phyloP scores from a whole-genome alignment of 2,329 filamentous ascomycete species.

The Calonectria honghensis region DNA sequence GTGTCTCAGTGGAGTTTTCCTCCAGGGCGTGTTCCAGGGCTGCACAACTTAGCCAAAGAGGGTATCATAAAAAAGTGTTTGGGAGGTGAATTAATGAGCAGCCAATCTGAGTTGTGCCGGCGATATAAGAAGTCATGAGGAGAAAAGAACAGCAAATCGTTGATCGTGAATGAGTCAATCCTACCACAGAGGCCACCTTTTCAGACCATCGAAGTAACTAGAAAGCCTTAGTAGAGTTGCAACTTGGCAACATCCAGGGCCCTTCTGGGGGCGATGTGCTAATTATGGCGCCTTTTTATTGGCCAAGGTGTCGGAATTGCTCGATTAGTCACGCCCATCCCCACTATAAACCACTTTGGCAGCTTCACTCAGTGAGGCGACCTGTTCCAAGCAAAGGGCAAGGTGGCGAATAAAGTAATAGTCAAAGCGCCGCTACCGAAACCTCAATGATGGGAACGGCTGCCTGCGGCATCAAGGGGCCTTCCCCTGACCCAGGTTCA shows the following conservation, averaged over 20 bases:
- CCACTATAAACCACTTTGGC: conserved; percentile 37
- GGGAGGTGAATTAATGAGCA: conserved; percentile 17
- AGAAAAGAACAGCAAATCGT: conserved; percentile 32
- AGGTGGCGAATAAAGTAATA: conserved; percentile 24
- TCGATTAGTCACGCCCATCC: conserved; percentile 47
- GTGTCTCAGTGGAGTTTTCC: conserved; percentile 29
- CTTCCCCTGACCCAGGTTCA: neutral
- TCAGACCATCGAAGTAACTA: conserved; percentile 53
- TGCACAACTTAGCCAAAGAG: conserved; percentile 12
- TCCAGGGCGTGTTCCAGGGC: conserved; percentile 13
- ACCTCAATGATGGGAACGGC: too few relatives aligned
- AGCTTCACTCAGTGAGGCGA: neutral
- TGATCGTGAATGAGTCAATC: conserved; percentile 49
- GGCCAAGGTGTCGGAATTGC: neutral
- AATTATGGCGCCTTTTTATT: conserved; percentile 52
- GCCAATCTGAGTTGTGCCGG: neutral
- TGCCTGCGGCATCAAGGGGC: neutral
- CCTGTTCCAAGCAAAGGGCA: neutral
- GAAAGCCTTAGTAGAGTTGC: conserved; percentile 46
- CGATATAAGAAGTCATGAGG: conserved; percentile 31
- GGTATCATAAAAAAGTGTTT: conserved; percentile 23
- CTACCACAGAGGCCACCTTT: conserved; percentile 52
- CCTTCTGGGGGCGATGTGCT: conserved; percentile 28
- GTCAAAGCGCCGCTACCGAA: neutral
- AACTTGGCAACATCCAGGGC: conserved; percentile 54